phyloP scores from a whole-genome alignment of 2,329 filamentous ascomycete genomes.

The Penicillium sp. region DNA sequence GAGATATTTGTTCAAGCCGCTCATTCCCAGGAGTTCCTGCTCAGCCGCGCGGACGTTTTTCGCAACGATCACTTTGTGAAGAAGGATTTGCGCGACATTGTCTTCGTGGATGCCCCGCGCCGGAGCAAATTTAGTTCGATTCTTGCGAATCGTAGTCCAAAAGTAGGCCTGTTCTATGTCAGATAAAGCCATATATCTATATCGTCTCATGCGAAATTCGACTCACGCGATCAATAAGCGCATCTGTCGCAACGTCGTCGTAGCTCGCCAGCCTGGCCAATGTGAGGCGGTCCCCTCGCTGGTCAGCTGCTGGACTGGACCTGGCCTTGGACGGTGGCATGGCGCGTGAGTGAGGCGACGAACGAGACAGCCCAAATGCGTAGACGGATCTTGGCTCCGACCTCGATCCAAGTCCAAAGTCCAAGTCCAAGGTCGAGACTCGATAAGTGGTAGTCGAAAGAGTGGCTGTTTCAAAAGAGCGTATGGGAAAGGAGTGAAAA shows the following conservation, averaged over 20 bases:
- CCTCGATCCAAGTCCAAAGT: background rate
- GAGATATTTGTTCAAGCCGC: constrained; percentile 70
- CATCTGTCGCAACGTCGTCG: constrained; percentile 93
- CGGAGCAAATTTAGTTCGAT: constrained; percentile 78
- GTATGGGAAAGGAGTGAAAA: background rate
- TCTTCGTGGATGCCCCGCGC: constrained; percentile 72
- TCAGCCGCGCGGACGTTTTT: constrained; percentile 71
- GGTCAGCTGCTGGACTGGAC: constrained; percentile 28
- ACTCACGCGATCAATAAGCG: constrained; percentile 83
- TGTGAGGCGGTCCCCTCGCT: constrained; percentile 71
- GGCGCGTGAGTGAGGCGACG: background rate
- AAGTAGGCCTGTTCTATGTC: constrained; percentile 69
- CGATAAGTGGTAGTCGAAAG: background rate
- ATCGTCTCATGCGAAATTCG: constrained; percentile 24
- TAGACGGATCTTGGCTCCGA: background rate
- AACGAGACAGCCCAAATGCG: background rate
- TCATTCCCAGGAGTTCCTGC: constrained; percentile 64
- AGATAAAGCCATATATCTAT: background rate
- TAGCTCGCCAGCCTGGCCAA: constrained; percentile 85
- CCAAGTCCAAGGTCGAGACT: background rate
- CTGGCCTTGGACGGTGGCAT: constrained; percentile 38
- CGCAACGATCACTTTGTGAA: constrained; percentile 65
- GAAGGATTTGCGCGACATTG: constrained; percentile 57
- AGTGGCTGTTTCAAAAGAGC: background rate
- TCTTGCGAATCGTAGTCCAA: constrained; percentile 95